Percentiles rank a stretch among this genome's conserved stretches.
These are phyloP conservation scores for Vickermania spadyakhi DNA, from an alignment of 208 protist genomes.

Conservation along the genomic window DNA sequence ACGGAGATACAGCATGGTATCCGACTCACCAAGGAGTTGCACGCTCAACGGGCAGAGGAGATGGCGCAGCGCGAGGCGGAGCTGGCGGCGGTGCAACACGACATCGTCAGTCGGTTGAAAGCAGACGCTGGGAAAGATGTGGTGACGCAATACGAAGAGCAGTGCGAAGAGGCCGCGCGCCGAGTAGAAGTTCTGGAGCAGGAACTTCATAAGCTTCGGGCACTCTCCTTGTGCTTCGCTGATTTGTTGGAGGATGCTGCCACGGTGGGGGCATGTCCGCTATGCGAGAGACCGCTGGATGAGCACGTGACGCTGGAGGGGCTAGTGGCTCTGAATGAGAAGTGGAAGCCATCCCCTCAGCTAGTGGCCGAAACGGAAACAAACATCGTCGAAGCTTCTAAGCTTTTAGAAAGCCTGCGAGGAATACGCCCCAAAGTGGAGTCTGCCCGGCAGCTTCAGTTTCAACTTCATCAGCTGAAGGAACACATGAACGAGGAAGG, in stretches of 20 bases:
- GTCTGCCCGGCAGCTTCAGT: background rate
- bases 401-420: no score
- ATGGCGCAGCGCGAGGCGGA: slow-evolving; percentile 8
- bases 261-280: background rate
- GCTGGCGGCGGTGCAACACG: slow-evolving; percentile 7
- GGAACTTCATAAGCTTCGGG: background rate
- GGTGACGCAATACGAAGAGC: background rate
- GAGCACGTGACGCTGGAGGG: background rate
- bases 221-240: background rate
- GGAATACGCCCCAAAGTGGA: background rate
- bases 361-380: background rate
- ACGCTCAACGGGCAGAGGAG: background rate
- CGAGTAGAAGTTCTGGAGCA: background rate
- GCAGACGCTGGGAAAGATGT: background rate
- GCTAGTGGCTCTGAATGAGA: background rate
- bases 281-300: background rate
- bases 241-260: background rate
- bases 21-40: background rate
- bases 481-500: background rate
- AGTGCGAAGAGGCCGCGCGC: background rate
- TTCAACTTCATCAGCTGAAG: background rate
- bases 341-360: background rate
- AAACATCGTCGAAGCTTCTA: no score
- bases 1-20: background rate
- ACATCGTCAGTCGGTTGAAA: background rate